Evolutionary conservation across 2,329 filamentous ascomycete species (phyloP), one percentile per base, ranked within the genome.

Genomic region (Aureobasidium sp.): DNA sequence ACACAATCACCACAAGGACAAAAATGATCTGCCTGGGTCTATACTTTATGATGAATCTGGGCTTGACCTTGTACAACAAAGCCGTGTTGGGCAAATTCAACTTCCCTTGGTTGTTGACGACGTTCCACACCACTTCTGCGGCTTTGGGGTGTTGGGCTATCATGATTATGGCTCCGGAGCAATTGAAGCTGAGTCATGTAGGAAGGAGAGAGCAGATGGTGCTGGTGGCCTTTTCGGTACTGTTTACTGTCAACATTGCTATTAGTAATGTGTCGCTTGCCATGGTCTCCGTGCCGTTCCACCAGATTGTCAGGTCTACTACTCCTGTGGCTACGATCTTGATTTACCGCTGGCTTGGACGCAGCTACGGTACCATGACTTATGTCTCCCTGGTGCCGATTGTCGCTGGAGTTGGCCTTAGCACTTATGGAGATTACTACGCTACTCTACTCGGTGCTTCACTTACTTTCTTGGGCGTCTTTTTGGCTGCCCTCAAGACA

Each of bases 221-320:
- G 13, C 76, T 85, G 41, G 72, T 83, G 36, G 77, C 80, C 47
- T 86, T 86, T 70, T 86, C 83, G 36, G 75, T 80, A 44, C 77
- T 86, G 7, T 86, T 85, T 72, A 86, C 84, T 17, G 76, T 83
- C 70, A 86, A 86, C 72, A 85, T 86, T 67, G 84, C 84, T 62
- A 80, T 85, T 47, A 84, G 82, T 23, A 86, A 86, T 72, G 77
- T 85, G 20, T 85, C 83, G 23, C 77, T 86, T 75, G 46, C 57
- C 10, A 70, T 84, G 78, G 83, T 84, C 37, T 86, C 84, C 0
- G 82, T 87, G 15, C 82, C 84, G 2, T 87, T 87, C 72, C 85
- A 86, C 71, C 84, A 87, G 71, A 83, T 85, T 62, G 80, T 86
- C 72, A 80, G 84, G 64, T 84, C 84, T 63, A 82, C 83, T 20